Conservation (phyloP, 495 filamentous ascomycete genomes). For the Neurospora pannonica region DNA sequence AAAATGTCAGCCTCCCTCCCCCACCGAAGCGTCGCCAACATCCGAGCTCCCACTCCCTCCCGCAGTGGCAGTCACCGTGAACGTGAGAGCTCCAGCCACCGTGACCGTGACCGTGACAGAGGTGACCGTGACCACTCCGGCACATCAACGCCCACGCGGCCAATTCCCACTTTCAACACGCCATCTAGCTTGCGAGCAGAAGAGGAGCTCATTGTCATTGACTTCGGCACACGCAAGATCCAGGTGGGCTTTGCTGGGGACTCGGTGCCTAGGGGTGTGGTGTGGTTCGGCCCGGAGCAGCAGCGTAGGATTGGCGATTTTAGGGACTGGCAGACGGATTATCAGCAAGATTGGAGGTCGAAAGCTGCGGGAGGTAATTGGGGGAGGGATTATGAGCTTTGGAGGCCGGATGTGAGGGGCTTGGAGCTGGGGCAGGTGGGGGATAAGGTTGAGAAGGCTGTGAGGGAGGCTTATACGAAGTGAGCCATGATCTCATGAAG, state of each 20-base stretch:
- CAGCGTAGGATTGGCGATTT: constrained; percentile 78
- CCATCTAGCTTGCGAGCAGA: constrained; percentile 67
- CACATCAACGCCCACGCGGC: constrained; percentile 53
- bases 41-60: constrained; percentile 27
- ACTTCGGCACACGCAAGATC: constrained; percentile 71
- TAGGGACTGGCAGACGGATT: constrained; percentile 53
- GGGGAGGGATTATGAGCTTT: constrained; percentile 70
- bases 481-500: constrained; percentile 15
- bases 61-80: constrained; percentile 14
- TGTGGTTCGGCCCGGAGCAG: constrained; percentile 60
- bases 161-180: constrained; percentile 56
- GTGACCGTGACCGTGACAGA: constrained; percentile 4
- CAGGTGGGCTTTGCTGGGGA: constrained; percentile 82
- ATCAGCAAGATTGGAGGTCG: constrained; percentile 36
- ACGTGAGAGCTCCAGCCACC: constrained; percentile 4
- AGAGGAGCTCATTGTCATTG: constrained; percentile 75
- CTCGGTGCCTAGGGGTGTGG: constrained; percentile 56
- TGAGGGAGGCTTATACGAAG: constrained; percentile 80
- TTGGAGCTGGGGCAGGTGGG: constrained; percentile 70
- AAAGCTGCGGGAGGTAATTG: constrained; percentile 43
- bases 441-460: constrained; percentile 77
- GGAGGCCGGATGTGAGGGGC: constrained; percentile 62
- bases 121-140: constrained; percentile 13
- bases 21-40: constrained; percentile 43
- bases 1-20: constrained; percentile 22